A percentile compares a stretch with the other conserved stretches of the same genome.
These are phyloP conservation scores for Fusarium illudens DNA, from an alignment of 2,329 filamentous ascomycete species.

Conservation along the genomic window DNA sequence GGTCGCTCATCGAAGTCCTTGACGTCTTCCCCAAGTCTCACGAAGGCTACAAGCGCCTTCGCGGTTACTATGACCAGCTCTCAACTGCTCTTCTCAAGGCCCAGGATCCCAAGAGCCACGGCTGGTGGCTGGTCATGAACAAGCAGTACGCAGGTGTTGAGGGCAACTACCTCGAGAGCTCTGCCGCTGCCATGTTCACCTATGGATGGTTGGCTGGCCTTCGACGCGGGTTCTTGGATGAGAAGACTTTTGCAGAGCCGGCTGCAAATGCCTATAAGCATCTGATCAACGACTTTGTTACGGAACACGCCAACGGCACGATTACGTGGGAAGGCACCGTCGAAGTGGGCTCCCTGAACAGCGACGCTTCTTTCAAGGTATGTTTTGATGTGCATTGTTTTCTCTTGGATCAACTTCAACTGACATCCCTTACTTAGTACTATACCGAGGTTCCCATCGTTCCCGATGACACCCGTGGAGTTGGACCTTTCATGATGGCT, in stretches of 20 bases:
- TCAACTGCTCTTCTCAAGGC: slow-evolving; percentile 42
- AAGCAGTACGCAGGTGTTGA: slow-evolving; percentile 54
- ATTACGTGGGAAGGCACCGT: slow-evolving; percentile 62
- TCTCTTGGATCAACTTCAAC: fast-evolving
- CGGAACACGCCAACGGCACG: slow-evolving; percentile 56
- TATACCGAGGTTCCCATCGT: slow-evolving; percentile 41
- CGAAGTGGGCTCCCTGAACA: slow-evolving; percentile 59
- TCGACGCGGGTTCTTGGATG: slow-evolving; percentile 40
- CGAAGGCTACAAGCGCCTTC: slow-evolving; percentile 47
- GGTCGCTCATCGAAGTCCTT: slow-evolving; percentile 60
- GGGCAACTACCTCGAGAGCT: slow-evolving; percentile 69
- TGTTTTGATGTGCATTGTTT: slow-evolving; percentile 17
- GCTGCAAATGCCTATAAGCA: slow-evolving; percentile 44
- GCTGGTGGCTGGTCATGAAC: slow-evolving; percentile 68
- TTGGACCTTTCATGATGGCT: slow-evolving; percentile 44
- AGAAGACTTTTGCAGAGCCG: slow-evolving; percentile 26
- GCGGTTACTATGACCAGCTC: slow-evolving; percentile 46
- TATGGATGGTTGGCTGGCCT: slow-evolving; percentile 59
- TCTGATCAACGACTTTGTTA: slow-evolving; percentile 56
- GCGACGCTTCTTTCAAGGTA: slow-evolving; percentile 60
- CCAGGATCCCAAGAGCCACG: slow-evolving; percentile 55
- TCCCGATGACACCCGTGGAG: slow-evolving; percentile 42
- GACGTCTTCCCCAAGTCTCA: slow-evolving; percentile 54
- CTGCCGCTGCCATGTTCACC: slow-evolving; percentile 66
- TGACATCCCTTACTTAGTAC: slow-evolving; percentile 26